Conservation (phyloP, 345 rosid species). For the Cardamine occulta region DNA sequence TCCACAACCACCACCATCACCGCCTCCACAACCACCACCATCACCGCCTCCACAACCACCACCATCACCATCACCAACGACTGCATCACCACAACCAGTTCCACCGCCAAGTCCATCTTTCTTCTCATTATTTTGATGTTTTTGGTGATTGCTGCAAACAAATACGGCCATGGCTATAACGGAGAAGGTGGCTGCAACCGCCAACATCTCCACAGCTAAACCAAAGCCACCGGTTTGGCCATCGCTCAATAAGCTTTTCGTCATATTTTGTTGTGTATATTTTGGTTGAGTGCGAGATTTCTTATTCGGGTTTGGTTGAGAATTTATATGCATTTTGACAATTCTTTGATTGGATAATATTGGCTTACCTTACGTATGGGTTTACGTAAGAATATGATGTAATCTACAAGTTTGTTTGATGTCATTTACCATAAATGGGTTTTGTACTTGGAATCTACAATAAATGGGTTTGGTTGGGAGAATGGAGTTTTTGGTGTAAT, state of each 20-base stretch:
- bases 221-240: background rate
- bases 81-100: no score
- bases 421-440: background rate
- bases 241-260: background rate
- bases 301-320: background rate
- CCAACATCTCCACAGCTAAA: conserved; percentile 17
- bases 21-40: background rate
- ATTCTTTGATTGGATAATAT: background rate
- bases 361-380: background rate
- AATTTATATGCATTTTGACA: background rate
- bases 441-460: no score
- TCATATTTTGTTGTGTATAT: background rate
- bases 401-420: background rate
- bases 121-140: background rate
- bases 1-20: background rate
- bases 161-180: conserved; percentile 19
- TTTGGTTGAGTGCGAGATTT: background rate
- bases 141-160: background rate
- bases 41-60: no score
- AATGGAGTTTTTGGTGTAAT: no score
- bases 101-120: background rate
- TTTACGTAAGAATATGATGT: background rate
- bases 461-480: no score
- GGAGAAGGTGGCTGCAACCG: conserved; percentile 18
- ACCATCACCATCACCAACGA: no score